Evolutionary conservation across 2,329 filamentous ascomycete genomes (phyloP).

Genomic region (Zelopaecilomyces penicillatus): DNA sequence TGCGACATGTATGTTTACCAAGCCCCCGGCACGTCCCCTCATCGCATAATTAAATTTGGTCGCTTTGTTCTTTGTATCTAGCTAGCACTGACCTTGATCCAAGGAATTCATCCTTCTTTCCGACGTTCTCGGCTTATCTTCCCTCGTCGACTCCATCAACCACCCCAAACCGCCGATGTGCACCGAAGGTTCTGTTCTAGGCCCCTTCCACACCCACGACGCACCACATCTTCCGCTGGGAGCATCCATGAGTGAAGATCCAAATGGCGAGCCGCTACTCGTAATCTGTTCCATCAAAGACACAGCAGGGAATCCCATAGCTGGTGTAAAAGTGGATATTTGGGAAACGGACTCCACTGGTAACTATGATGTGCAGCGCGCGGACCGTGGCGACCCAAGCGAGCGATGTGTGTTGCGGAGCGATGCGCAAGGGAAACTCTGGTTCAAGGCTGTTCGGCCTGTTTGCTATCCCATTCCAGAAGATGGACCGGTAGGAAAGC

Average conservation of each 20-base stretch:
- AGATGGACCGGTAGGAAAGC: slow-evolving; percentile 72
- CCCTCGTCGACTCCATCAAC: slow-evolving; percentile 68
- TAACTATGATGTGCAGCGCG: slow-evolving; percentile 68
- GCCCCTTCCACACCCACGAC: slow-evolving; percentile 73
- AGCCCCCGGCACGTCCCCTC: too few species aligned
- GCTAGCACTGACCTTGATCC: too few species aligned
- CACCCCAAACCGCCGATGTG: slow-evolving; percentile 60
- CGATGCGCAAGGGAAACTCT: slow-evolving; percentile 39
- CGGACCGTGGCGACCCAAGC: slow-evolving; percentile 32
- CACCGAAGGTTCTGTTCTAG: slow-evolving; percentile 71
- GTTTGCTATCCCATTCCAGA: slow-evolving; percentile 80
- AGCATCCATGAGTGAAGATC: slow-evolving; percentile 52
- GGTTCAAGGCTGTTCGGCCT: slow-evolving; percentile 77
- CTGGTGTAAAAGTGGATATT: slow-evolving; percentile 60
- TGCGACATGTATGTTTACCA: slow-evolving; percentile 38
- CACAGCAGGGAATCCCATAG: slow-evolving; percentile 49
- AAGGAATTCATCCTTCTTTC: slow-evolving; percentile 70
- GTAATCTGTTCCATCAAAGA: slow-evolving; percentile 59
- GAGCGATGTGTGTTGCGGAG: slow-evolving; percentile 21
- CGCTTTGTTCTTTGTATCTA: too few species aligned
- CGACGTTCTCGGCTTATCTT: slow-evolving; percentile 64
- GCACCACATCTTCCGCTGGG: slow-evolving; percentile 47
- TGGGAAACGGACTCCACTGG: slow-evolving; percentile 73
- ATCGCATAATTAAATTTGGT: slow-evolving; percentile 12
- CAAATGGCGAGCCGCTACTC: slow-evolving; percentile 56